Conservation (phyloP, 148 eudicot genomes). For the Chenopodium suecicum region DNA sequence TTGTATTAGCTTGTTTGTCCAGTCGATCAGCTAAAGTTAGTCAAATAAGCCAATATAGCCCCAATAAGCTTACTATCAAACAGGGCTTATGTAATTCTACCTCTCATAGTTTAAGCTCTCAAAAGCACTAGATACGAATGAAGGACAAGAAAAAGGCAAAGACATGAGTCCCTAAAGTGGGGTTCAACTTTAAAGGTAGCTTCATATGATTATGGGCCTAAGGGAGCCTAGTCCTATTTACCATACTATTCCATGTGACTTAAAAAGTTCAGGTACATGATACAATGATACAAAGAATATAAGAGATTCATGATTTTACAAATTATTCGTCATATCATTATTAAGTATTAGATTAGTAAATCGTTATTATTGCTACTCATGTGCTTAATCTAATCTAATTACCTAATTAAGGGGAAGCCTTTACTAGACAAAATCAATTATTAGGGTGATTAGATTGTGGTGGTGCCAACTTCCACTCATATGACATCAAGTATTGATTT, state of each 20-base stretch:
- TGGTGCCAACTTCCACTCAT: conserved; percentile 6
- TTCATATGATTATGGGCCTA: conserved; percentile 9
- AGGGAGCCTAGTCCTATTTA: neutral
- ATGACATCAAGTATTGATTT: neutral
- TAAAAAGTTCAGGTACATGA: neutral
- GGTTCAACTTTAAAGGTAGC: neutral
- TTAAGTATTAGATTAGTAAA: neutral
- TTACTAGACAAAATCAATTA: conserved; percentile 2
- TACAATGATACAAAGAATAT: neutral
- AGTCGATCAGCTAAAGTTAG: too few relatives aligned
- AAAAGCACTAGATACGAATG: neutral
- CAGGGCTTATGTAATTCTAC: too few relatives aligned
- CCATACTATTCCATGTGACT: neutral
- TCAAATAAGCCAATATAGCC: too few relatives aligned
- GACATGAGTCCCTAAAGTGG: neutral
- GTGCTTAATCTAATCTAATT: neutral
- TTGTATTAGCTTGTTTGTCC: too few relatives aligned
- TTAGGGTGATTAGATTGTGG: neutral
- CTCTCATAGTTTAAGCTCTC: neutral
- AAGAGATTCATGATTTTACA: neutral
- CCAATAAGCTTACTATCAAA: too few relatives aligned
- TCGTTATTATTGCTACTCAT: neutral
- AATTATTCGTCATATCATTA: neutral
- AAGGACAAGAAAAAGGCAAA: neutral
- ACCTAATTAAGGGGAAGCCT: neutral